Conservation (phyloP, 495 filamentous ascomycete species). For the Daldinia caldariorum region DNA sequence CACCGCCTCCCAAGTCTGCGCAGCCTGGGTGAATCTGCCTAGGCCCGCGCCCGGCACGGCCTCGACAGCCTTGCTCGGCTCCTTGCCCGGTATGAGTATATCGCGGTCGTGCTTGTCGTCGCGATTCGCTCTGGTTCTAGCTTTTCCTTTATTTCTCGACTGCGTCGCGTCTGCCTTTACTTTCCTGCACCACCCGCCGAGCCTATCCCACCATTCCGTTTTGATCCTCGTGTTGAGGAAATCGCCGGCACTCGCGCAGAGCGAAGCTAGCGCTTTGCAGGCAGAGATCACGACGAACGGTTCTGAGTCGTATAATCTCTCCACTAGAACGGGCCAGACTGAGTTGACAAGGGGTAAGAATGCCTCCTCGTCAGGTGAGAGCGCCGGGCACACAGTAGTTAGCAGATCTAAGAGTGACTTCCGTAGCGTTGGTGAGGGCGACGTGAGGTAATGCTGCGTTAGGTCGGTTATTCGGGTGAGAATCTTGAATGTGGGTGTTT, state of each 20-base stretch:
- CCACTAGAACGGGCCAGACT: conserved; percentile 81
- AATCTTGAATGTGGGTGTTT: conserved; percentile 67
- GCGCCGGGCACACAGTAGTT: conserved; percentile 69
- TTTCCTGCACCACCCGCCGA: conserved; percentile 52
- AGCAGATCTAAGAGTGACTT: conserved; percentile 79
- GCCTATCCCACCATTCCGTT: conserved; percentile 70
- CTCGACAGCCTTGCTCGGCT: conserved; percentile 19
- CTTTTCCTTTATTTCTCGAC: conserved; percentile 52
- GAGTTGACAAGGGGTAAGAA: conserved; percentile 91
- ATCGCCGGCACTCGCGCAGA: conserved; percentile 76
- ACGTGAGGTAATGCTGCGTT: conserved; percentile 86
- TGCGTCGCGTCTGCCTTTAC: conserved; percentile 46
- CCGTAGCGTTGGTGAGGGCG: conserved; percentile 79
- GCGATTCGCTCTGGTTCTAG: conserved; percentile 42
- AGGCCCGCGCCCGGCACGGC: conserved; percentile 46
- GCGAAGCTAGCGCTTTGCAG: conserved; percentile 67
- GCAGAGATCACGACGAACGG: conserved; percentile 76
- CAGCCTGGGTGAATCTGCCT: conserved; percentile 63
- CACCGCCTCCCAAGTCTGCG: conserved; percentile 68
- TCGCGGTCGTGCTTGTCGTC: conserved; percentile 34
- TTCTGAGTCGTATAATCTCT: conserved; percentile 78
- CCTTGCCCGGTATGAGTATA: conserved; percentile 46
- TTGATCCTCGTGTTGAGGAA: conserved; percentile 79
- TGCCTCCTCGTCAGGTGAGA: conserved; percentile 77
- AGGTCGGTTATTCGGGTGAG: conserved; percentile 73